These are phyloP conservation scores for Xylariaceae sp. DNA, from an alignment of 2,329 filamentous ascomycete genomes.

Conservation along the genomic window DNA sequence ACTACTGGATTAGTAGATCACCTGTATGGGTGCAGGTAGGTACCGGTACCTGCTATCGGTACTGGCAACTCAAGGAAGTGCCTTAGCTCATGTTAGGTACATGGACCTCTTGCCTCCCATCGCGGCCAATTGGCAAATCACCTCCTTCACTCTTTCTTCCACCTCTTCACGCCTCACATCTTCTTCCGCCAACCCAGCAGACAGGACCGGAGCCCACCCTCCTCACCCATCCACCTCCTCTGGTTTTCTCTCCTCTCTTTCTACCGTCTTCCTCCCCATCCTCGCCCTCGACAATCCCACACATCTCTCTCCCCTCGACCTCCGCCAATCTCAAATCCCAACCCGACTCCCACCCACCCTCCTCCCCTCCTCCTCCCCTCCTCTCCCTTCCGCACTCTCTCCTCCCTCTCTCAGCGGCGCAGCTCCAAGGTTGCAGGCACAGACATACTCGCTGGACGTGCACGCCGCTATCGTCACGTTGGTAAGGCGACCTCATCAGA, in stretches of 20 bases:
- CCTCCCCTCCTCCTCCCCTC: constrained; percentile 2
- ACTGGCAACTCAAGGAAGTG: too few relatives aligned
- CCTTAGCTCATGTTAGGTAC: too few relatives aligned
- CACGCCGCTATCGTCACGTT: too few relatives aligned
- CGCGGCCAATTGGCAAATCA: constrained; percentile 1
- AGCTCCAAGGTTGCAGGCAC: too few relatives aligned
- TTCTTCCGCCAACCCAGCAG: background rate
- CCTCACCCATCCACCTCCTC: constrained; percentile 6
- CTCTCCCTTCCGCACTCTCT: constrained; percentile 6
- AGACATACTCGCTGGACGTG: too few relatives aligned
- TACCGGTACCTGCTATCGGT: too few relatives aligned
- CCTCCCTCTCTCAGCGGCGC: constrained; percentile 6
- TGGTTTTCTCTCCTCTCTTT: constrained; percentile 11
- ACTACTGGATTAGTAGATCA: too few relatives aligned
- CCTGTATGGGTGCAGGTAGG: too few relatives aligned
- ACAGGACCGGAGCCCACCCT: constrained; percentile 2
- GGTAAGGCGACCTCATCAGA: too few relatives aligned
- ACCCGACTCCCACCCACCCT: background rate
- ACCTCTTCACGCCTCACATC: background rate
- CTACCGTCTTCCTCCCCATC: constrained; percentile 7
- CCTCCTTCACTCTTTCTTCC: background rate
- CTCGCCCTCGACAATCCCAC: constrained; percentile 5
- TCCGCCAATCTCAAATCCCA: too few relatives aligned
- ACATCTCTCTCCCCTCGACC: constrained; percentile 1
- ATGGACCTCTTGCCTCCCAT: too few relatives aligned